Base-by-base conservation (phyloP, 2,329 filamentous ascomycete genomes). In the Diaporthe eres region DNA sequence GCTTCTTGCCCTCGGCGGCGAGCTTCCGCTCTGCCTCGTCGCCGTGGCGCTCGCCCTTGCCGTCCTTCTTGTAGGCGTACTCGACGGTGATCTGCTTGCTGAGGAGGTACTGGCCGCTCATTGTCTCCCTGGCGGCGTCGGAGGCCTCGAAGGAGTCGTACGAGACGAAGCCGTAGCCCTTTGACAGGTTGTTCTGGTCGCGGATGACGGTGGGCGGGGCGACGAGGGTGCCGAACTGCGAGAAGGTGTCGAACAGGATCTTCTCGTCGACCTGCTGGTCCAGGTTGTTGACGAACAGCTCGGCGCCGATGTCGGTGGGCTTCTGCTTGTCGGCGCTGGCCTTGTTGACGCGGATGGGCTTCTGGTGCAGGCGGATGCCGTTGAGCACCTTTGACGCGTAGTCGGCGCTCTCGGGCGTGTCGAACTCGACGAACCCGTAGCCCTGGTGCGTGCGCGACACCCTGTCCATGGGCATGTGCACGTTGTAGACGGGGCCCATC, bases 21-120 rank as follows among this genome's bases (percentile, higher is more conserved):
- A 99, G 91, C 87, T 95, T 94, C 81, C 97, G 90, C 86, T 99
- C 97, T 42, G 97, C 97, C 80, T 95, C 91, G 83, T 99, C 97
- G 80, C 97, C 97, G 83, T 99, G 97, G 75, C 97, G 90, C 86
- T 98, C 96, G 80, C 96, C 96, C 86, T 98, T 98, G 79, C 97
- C 97, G 82, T 99, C 97, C 86, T 98, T 98, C 89, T 99, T 99
- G 90, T 98, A 98, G 53, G 97, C 97, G 84, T 98, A 99, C 85
- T 98, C 96, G 60, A 99, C 97, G 3, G 94, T 94, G 80, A 98
- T 94, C 84, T 98, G 94, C 87, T 98, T 98, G 88, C 97, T 98
- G 89, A 98, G 96, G 77, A 99, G 91, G 85, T 97, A 98, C 86
- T 98, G 96, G 71, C 95, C 95, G 83, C 98, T 94, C 94, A 99